These are phyloP conservation scores for Candida qinlingensis DNA, from an alignment of 805 yeast genomes.

Conservation along the genomic window DNA sequence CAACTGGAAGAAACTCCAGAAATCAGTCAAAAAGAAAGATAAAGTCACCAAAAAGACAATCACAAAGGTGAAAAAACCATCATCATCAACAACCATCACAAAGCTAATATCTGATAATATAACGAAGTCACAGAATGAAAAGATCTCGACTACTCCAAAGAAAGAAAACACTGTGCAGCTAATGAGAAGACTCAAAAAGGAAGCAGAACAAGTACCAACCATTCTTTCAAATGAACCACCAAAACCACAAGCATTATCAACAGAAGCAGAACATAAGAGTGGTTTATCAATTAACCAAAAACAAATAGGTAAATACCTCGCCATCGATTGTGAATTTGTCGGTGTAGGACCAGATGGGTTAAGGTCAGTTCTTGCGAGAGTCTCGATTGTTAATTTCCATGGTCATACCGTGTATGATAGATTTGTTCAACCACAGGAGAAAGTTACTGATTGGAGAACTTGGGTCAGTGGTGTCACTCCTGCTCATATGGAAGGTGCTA, in stretches of 20 bases:
- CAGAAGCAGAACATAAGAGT: conserved; percentile 4
- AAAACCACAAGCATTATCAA: conserved; percentile 19
- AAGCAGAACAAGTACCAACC: conserved; percentile 16
- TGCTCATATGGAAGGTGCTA: conserved; percentile 60
- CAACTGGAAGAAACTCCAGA: conserved; percentile 9
- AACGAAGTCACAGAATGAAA: neutral
- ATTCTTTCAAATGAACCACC: neutral
- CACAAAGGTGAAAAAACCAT: neutral
- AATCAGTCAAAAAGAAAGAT: neutral
- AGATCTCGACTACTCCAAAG: neutral
- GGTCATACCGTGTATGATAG: conserved; percentile 69
- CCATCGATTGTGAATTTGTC: conserved; percentile 93
- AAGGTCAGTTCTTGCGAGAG: conserved; percentile 75
- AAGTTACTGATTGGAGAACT: conserved; percentile 87
- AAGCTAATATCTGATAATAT: no score
- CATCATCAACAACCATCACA: neutral
- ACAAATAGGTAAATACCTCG: conserved; percentile 65
- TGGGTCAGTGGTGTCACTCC: conserved; percentile 87
- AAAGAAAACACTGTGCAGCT: conserved; percentile 6
- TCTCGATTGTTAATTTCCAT: conserved; percentile 78
- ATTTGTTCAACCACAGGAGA: conserved; percentile 69
- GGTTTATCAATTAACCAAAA: conserved; percentile 27
- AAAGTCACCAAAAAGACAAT: neutral
- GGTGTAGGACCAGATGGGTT: conserved; percentile 77
- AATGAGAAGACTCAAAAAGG: conserved; percentile 4